These are phyloP conservation scores for Stemphylium lycopersici DNA, from an alignment of 2,329 filamentous ascomycete species.

Conservation along the genomic window DNA sequence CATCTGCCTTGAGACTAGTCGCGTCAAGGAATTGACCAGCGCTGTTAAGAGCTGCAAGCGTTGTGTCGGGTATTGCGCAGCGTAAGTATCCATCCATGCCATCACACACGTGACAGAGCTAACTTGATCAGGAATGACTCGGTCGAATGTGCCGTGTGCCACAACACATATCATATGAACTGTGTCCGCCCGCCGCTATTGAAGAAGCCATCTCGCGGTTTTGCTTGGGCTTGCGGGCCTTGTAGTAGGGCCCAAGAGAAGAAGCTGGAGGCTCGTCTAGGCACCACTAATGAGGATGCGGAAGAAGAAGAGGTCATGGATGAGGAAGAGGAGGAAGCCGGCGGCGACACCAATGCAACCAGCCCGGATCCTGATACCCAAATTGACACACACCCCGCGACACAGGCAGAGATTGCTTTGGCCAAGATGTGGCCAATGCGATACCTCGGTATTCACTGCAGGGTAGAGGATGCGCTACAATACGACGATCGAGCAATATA, in stretches of 20 bases:
- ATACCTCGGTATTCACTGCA: conserved; percentile 94
- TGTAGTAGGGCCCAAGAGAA: conserved; percentile 96
- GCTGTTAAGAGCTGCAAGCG: conserved; percentile 96
- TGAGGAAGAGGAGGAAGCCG: conserved; percentile 72
- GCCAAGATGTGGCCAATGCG: conserved; percentile 96
- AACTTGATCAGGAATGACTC: conserved; percentile 75
- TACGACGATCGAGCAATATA: conserved; percentile 95
- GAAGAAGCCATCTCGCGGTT: conserved; percentile 96
- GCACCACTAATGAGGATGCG: conserved; percentile 58
- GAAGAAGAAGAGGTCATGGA: conserved; percentile 70
- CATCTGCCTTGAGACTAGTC: conserved; percentile 90
- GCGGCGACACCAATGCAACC: conserved; percentile 67
- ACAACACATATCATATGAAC: conserved; percentile 97
- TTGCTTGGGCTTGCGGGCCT: conserved; percentile 96
- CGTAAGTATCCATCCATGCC: conserved; percentile 60
- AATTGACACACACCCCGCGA: conserved; percentile 67
- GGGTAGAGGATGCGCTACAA: conserved; percentile 92
- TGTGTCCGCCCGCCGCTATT: conserved; percentile 90
- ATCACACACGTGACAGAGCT: conserved; percentile 13
- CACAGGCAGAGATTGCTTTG: conserved; percentile 87
- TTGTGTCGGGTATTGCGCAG: conserved; percentile 89
- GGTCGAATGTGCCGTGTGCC: conserved; percentile 94
- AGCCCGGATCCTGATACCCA: conserved; percentile 57
- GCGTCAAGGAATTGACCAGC: conserved; percentile 93
- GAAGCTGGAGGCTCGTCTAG: conserved; percentile 81